Evolutionary conservation across 2,329 filamentous ascomycete species (phyloP).

Genomic region (Aplosporella prunicola): DNA sequence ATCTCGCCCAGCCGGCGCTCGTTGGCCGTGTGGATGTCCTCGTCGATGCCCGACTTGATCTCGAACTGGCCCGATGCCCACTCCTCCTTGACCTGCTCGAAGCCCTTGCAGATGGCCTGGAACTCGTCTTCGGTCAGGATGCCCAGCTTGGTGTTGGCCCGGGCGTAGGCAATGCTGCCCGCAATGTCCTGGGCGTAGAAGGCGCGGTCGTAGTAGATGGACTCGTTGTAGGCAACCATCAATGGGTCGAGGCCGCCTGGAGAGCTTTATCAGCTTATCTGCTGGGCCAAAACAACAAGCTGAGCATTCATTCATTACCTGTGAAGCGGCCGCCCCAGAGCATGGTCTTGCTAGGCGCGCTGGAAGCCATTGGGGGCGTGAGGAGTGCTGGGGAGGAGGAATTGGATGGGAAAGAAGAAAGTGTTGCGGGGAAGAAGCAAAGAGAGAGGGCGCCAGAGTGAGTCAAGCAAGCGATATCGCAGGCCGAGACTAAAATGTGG

Average conservation of each 20-base stretch:
- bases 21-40: constrained; percentile 48
- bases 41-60: constrained; percentile 39
- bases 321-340: constrained; percentile 55
- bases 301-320: too few relatives aligned
- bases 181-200: constrained; percentile 75
- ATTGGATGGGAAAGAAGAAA: background rate
- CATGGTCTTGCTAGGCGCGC: constrained; percentile 37
- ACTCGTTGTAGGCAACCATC: constrained; percentile 79
- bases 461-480: too few relatives aligned
- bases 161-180: constrained; percentile 71
- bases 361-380: constrained; percentile 4
- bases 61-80: constrained; percentile 38
- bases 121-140: constrained; percentile 69
- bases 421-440: too few relatives aligned
- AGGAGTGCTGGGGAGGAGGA: background rate
- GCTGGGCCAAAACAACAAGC: background rate
- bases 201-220: constrained; percentile 66
- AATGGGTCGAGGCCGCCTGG: constrained; percentile 72
- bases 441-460: too few relatives aligned
- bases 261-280: background rate
- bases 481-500: too few relatives aligned
- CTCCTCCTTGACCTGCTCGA: constrained; percentile 48
- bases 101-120: constrained; percentile 60
- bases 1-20: constrained; percentile 58
- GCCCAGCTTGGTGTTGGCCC: constrained; percentile 65